phyloP scores from a whole-genome alignment of 768 basidiomycete species.

The Tephrocybe sp. region DNA sequence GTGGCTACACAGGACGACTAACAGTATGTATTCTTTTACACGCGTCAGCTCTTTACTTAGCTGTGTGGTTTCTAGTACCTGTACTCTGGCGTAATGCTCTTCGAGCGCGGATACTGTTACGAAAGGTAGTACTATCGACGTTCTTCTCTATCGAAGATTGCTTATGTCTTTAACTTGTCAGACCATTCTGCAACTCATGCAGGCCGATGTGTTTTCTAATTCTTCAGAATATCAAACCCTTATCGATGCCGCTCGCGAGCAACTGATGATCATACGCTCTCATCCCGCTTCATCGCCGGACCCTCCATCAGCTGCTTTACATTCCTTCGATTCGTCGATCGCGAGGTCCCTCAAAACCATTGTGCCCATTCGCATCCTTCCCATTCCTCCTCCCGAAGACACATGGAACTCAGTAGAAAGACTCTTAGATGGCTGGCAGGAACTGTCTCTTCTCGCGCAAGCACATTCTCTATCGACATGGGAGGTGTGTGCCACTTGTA shows the following conservation, averaged over 20 bases:
- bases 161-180: slow-evolving; percentile 19
- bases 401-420: slow-evolving; percentile 52
- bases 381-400: slow-evolving; percentile 44
- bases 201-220: slow-evolving; percentile 37
- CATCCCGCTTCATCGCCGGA: slow-evolving; percentile 36
- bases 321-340: slow-evolving; percentile 67
- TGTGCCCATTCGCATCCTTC: slow-evolving; percentile 66
- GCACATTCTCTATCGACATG: slow-evolving; percentile 52
- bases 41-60: not conserved
- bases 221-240: slow-evolving; percentile 34
- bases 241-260: slow-evolving; percentile 38
- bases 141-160: not conserved
- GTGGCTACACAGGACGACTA: slow-evolving; percentile 54
- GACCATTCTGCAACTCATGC: slow-evolving; percentile 52
- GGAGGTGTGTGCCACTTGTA: slow-evolving; percentile 46
- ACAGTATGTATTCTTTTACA: slow-evolving; percentile 32
- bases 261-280: slow-evolving; percentile 39
- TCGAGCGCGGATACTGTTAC: slow-evolving; percentile 50
- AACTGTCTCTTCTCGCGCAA: slow-evolving; percentile 45
- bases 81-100: slow-evolving; percentile 52
- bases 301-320: slow-evolving; percentile 45
- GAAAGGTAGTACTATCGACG: slow-evolving; percentile 43
- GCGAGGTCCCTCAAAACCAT: slow-evolving; percentile 66
- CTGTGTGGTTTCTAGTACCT: slow-evolving; percentile 34
- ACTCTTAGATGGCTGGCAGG: slow-evolving; percentile 57